These are phyloP conservation scores for Xylaria multiplex DNA, from an alignment of 2,329 filamentous ascomycete genomes.

Conservation along the genomic window DNA sequence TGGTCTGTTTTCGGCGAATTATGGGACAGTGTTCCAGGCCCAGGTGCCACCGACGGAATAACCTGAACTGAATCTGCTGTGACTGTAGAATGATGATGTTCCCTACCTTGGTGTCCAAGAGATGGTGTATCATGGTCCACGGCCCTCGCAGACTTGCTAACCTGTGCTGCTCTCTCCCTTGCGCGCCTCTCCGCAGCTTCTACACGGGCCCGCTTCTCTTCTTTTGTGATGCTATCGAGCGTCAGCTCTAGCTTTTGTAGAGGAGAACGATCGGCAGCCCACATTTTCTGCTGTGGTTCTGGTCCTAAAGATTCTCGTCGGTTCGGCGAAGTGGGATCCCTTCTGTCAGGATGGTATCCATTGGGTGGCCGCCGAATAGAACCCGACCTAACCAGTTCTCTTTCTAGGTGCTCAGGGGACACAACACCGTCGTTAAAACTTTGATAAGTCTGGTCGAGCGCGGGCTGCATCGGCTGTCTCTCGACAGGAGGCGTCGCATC, in stretches of 20 bases:
- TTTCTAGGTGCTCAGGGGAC: constrained; percentile 34
- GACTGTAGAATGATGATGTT: constrained; percentile 40
- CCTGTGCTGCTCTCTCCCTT: constrained; percentile 65
- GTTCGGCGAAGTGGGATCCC: constrained; percentile 43
- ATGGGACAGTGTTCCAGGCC: constrained; percentile 46
- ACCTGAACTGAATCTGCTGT: constrained; percentile 42
- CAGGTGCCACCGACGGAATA: constrained; percentile 43
- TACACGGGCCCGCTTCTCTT: constrained; percentile 88
- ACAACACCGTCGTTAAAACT: constrained; percentile 46
- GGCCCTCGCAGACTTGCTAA: constrained; percentile 38
- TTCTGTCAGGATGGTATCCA: constrained; percentile 43
- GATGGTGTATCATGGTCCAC: constrained; percentile 34
- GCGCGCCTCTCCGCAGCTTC: constrained; percentile 82
- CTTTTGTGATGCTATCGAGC: constrained; percentile 91
- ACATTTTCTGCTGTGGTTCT: constrained; percentile 62
- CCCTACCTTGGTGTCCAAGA: constrained; percentile 40
- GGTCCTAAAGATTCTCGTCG: constrained; percentile 54
- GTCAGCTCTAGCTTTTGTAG: constrained; percentile 93
- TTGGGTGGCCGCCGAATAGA: constrained; percentile 45
- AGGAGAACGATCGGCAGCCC: constrained; percentile 86
- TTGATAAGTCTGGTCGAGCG: constrained; percentile 46
- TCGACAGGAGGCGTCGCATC: constrained; percentile 42
- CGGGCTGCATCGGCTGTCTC: constrained; percentile 41
- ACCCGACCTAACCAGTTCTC: constrained; percentile 38
- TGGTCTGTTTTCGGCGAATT: constrained; percentile 48